Percentiles rank a stretch among this genome's conserved stretches.
Conservation (phyloP, 169 alveolate species). For the Plasmodium sp. region DNA sequence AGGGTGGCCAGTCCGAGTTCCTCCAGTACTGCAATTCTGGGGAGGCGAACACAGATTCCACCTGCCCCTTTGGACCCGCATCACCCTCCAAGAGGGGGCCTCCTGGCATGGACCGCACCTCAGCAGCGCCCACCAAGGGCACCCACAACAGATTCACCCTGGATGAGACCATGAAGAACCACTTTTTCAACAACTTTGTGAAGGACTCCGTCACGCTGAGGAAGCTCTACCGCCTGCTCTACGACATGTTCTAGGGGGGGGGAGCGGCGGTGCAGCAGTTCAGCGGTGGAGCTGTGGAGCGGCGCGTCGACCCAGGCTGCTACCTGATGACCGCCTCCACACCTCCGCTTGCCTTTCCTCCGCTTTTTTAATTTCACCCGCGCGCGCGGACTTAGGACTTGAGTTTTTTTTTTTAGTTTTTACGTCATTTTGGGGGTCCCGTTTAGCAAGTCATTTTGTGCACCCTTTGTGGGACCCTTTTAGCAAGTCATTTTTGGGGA, state of each 20-base stretch:
- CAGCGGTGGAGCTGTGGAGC: background rate
- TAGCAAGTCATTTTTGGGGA: background rate
- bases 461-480: too few species aligned
- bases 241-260: conserved; percentile 11
- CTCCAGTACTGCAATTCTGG: background rate
- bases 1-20: background rate
- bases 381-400: background rate
- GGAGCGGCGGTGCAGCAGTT: too few species aligned
- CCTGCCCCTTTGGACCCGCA: background rate
- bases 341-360: background rate
- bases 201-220: conserved; percentile 29
- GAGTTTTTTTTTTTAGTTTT: background rate
- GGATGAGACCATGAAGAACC: conserved; percentile 40
- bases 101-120: background rate
- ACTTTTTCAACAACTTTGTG: conserved; percentile 20
- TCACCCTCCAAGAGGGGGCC: background rate
- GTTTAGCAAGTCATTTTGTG: too few species aligned
- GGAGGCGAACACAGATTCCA: background rate
- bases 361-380: background rate
- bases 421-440: background rate
- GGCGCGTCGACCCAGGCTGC: background rate
- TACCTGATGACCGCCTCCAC: background rate
- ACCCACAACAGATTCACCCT: conserved; percentile 18
- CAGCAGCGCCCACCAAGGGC: background rate
- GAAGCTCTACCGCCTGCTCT: conserved; percentile 29